phyloP scores from a whole-genome alignment of 2,329 filamentous ascomycete genomes.

The Dactylellina drechsleri region DNA sequence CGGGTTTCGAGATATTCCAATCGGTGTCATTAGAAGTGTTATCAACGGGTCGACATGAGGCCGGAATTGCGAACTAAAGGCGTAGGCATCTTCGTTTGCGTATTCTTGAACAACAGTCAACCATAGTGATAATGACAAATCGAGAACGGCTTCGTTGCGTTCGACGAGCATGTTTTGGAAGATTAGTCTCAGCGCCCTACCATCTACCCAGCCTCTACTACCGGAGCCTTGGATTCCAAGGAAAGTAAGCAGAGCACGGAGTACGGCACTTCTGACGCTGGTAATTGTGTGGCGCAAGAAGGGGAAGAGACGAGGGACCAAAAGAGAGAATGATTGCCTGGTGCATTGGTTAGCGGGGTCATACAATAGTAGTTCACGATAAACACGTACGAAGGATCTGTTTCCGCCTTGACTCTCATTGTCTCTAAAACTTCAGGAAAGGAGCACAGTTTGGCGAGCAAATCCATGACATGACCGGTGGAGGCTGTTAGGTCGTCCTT shows the following conservation, averaged over 20 bases:
- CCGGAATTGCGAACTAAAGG: constrained; percentile 77
- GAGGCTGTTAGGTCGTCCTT: constrained; percentile 96
- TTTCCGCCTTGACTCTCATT: constrained; percentile 74
- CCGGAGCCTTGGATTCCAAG: constrained; percentile 81
- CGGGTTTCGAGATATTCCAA: constrained; percentile 88
- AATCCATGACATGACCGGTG: constrained; percentile 97
- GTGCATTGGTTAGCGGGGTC: constrained; percentile 32
- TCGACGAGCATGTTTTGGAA: constrained; percentile 97
- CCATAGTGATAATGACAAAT: constrained; percentile 88
- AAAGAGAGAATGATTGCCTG: constrained; percentile 80
- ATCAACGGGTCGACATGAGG: constrained; percentile 82
- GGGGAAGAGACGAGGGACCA: constrained; percentile 93
- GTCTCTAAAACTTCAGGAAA: constrained; percentile 91
- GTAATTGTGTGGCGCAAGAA: constrained; percentile 98
- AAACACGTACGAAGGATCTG: constrained; percentile 57
- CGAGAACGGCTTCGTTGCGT: constrained; percentile 77
- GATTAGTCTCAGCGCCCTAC: constrained; percentile 84
- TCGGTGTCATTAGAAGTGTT: constrained; percentile 84
- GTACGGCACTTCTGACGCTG: constrained; percentile 88
- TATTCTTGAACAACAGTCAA: constrained; percentile 77
- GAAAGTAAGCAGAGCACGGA: constrained; percentile 93
- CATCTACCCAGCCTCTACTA: constrained; percentile 90
- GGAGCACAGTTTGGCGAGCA: constrained; percentile 92
- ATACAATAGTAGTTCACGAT: neutral
- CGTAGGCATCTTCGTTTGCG: constrained; percentile 69